Conservation (phyloP, 257 asterid genomes). For the Fraxinus americana region DNA sequence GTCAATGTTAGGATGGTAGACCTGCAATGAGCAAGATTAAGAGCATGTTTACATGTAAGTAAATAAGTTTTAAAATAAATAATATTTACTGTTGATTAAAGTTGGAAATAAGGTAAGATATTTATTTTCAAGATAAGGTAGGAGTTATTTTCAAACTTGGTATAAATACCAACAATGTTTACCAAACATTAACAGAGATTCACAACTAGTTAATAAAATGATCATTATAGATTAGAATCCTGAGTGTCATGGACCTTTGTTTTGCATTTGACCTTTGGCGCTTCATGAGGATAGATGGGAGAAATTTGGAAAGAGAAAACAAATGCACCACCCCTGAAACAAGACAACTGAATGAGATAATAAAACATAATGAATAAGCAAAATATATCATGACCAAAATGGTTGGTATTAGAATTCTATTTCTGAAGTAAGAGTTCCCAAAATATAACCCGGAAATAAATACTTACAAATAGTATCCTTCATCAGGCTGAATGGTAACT, state of each 20-base stretch:
- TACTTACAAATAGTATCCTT: conserved; percentile 58
- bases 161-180: neutral
- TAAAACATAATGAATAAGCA: conserved; percentile 2
- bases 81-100: neutral
- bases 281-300: conserved; percentile 65
- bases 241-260: conserved; percentile 46
- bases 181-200: neutral
- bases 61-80: neutral
- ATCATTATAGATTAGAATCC: neutral
- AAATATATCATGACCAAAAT: neutral
- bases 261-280: conserved; percentile 76
- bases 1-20: conserved; percentile 69
- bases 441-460: neutral
- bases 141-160: neutral
- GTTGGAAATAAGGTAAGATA: neutral
- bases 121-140: too few species aligned
- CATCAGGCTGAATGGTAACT: conserved; percentile 65
- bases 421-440: neutral
- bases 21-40: conserved; percentile 32
- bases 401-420: neutral
- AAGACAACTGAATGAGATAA: conserved; percentile 8
- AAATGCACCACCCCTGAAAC: conserved; percentile 52
- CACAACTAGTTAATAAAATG: conserved; percentile 8
- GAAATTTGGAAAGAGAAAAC: conserved; percentile 57
- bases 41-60: neutral